Conservation (phyloP, 257 asterid species). For the Capsicum pubescens region DNA sequence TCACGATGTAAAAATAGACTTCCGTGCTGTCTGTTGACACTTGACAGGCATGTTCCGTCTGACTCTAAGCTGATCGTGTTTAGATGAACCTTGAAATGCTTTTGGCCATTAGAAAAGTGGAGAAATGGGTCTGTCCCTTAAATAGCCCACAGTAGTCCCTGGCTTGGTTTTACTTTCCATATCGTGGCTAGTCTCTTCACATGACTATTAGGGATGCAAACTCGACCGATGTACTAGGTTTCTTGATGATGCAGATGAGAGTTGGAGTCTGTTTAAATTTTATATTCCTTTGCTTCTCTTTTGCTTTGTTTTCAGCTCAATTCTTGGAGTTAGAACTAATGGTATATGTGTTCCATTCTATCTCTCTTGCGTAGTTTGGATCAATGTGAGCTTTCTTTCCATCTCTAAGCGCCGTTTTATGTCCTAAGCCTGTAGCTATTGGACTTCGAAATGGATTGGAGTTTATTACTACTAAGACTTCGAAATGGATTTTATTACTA, state of each 20-base stretch:
- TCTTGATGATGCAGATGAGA: conserved; percentile 6
- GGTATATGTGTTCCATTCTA: background rate
- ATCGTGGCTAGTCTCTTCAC: background rate
- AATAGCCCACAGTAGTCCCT: background rate
- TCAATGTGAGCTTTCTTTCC: background rate
- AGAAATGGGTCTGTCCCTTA: background rate
- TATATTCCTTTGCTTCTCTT: background rate
- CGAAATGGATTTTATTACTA: no score
- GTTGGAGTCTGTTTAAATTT: background rate
- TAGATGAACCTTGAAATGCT: conserved; percentile 1
- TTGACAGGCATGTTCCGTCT: background rate
- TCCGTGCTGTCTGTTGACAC: conserved; percentile 3
- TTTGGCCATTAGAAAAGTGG: background rate
- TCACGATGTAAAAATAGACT: background rate
- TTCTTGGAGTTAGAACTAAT: background rate
- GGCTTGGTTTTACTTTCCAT: background rate
- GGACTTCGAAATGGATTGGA: no score
- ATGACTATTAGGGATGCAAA: background rate
- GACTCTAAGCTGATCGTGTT: background rate
- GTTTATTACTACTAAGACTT: no score
- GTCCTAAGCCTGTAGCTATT: background rate
- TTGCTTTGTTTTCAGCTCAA: background rate
- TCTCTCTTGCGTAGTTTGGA: no score
- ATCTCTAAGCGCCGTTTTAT: background rate
- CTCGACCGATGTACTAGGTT: background rate